Percentiles rank a stretch among this genome's conserved stretches.
These are phyloP conservation scores for Coemansia sp. DNA, from an alignment of 192 early-diverging fungal species.

Conservation along the genomic window DNA sequence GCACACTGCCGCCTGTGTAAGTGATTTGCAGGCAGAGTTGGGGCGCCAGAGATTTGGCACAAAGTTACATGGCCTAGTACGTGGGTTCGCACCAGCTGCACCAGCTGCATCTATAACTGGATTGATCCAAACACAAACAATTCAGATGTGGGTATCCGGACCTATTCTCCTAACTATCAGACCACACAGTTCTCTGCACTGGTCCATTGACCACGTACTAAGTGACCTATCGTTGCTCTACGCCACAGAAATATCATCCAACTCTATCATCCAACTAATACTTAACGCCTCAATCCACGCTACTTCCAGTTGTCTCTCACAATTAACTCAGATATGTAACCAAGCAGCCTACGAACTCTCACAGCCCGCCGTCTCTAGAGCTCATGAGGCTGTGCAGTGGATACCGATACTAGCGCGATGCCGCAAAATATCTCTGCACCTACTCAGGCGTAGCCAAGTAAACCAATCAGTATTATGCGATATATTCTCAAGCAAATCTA, in stretches of 20 bases:
- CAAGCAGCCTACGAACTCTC: conserved; percentile 11
- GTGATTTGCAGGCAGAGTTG: neutral
- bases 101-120: neutral
- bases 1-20: neutral
- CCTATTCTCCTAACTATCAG: conserved; percentile 1
- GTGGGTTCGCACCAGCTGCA: neutral
- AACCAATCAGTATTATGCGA: neutral
- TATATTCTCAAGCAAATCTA: neutral
- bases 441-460: neutral
- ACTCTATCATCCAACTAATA: neutral
- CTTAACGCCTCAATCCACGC: neutral
- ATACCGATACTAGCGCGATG: conserved; percentile 10
- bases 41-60: conserved; percentile 4
- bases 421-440: conserved; percentile 5
- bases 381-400: neutral
- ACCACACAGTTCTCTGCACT: neutral
- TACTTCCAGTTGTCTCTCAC: neutral
- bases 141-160: conserved; percentile 2
- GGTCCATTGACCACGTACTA: neutral
- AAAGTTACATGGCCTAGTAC: neutral
- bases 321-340: neutral
- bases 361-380: neutral
- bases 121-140: neutral
- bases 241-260: neutral
- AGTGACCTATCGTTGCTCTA: neutral